A percentile compares a stretch with the other conserved stretches of the same genome.
Evolutionary conservation across 768 basidiomycete genomes (phyloP).

Genomic region (Russula sp.): DNA sequence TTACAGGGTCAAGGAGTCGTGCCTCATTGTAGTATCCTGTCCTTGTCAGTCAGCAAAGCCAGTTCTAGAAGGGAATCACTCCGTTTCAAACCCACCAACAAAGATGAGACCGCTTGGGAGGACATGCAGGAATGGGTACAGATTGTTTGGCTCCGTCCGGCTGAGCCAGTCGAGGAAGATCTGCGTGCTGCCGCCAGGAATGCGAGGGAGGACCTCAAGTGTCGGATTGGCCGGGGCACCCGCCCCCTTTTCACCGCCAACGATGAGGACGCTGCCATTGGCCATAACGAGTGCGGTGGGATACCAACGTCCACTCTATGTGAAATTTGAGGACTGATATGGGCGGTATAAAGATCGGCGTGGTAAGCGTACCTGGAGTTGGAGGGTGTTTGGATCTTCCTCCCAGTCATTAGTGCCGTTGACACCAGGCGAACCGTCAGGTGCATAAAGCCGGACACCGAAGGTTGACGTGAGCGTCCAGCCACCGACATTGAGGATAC

Average conservation of each 20-base stretch:
- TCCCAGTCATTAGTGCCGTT: conserved; percentile 78
- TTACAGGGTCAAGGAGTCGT: conserved; percentile 60
- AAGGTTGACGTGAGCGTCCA: conserved; percentile 72
- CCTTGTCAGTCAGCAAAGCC: too few relatives aligned
- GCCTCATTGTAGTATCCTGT: too few relatives aligned
- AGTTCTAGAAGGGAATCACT: too few relatives aligned
- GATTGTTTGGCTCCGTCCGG: too few relatives aligned
- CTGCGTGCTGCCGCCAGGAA: too few relatives aligned
- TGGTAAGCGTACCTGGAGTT: conserved; percentile 47
- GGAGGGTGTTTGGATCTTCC: too few relatives aligned
- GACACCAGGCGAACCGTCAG: conserved; percentile 58
- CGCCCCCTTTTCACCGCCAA: conserved; percentile 72
- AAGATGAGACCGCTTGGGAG: too few relatives aligned
- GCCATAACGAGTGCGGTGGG: conserved; percentile 60
- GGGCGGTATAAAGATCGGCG: not conserved
- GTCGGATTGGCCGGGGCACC: conserved; percentile 61
- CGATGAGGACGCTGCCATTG: conserved; percentile 67
- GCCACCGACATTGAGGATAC: conserved; percentile 61
- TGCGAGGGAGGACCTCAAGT: too few relatives aligned
- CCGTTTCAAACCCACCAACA: too few relatives aligned
- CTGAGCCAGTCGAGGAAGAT: too few relatives aligned
- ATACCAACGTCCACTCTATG: conserved; percentile 63
- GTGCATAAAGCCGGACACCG: conserved; percentile 68
- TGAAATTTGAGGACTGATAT: not conserved
- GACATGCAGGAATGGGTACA: too few relatives aligned